Base-by-base conservation (phyloP, 192 early-diverging fungal species). In the Borealophlyctis nickersoniae region DNA sequence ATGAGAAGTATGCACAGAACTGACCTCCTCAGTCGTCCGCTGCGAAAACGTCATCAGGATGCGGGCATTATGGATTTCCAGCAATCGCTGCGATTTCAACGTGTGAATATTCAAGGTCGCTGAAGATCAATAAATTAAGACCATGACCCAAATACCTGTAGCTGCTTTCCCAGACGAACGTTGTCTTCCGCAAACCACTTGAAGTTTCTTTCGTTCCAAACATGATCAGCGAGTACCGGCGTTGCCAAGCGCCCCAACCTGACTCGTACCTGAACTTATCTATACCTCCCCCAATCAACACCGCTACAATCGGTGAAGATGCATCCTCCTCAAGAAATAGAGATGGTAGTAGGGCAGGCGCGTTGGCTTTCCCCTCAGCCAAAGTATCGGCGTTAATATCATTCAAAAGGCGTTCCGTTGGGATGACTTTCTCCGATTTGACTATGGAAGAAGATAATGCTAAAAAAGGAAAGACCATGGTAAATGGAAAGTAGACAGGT, bases 181-280 rank as follows among this genome's bases (percentile, higher is more conserved):
- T 53, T 49, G 19, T 67, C 57, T 11, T 67, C 66, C n/a, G 45
- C 58, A 11, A 31, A 31, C 66, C 66, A 67, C 3, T 48, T 23
- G 39, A 67, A 67, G 19, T 60, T 56, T 29, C 58, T 28, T n/a
- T n/a, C n/a, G n/a, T n/a, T n/a, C n/a, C n/a, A n/a, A n/a, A n/a
- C n/a, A n/a, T n/a, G 39, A 45, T 45, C 39, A 45, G 39, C 19
- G 39, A 45, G 39, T 45, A 19, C 19, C 9, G 19, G 7, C 9
- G 39, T 45, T 7, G 19, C 9, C 7, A 13, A 13, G 39, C 19
- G 39, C 7, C 39, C 7, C 7, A 45, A 45, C 39, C 39, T 19
- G 39, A 45, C 19, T 13, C 19, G 39, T 7, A 13, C 19, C 39
- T 19, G 39, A 13, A 45, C 39, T 19, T 7, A 0, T 36, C 28